Evolutionary conservation across 169 alveolate genomes (phyloP).

Genomic region (Blepharisma undulans): DNA sequence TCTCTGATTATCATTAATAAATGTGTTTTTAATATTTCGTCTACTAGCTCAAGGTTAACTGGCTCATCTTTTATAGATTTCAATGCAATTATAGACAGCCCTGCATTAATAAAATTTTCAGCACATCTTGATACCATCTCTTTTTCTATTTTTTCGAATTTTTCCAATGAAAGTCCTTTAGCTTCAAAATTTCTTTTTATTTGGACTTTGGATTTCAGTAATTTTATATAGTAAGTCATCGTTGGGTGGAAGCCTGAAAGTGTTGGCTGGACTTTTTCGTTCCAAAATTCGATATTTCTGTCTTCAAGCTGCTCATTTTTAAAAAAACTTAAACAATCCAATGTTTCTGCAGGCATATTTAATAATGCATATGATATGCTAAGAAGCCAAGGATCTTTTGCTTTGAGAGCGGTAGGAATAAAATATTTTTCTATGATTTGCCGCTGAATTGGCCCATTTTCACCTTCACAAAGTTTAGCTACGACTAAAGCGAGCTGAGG

Average conservation of each 20-base stretch:
- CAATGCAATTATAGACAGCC: constrained; percentile 19
- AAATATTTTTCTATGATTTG: constrained; percentile 12
- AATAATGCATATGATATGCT: constrained; percentile 3
- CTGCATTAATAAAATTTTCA: background rate
- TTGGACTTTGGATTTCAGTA: background rate
- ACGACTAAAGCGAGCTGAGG: constrained; percentile 27
- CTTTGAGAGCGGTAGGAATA: constrained; percentile 1
- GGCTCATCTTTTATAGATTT: background rate
- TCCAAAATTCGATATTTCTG: background rate
- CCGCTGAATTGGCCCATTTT: background rate
- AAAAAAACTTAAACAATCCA: background rate
- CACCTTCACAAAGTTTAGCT: constrained; percentile 31
- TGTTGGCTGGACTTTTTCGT: background rate
- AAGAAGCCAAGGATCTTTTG: constrained; percentile 31
- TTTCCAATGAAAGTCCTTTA: background rate
- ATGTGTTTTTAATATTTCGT: background rate
- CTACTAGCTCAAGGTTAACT: background rate
- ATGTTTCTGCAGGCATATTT: background rate
- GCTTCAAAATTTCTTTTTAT: constrained; percentile 2
- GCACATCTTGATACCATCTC: constrained; percentile 8
- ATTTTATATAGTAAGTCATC: background rate
- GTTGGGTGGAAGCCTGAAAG: constrained; percentile 25
- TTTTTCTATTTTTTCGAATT: background rate
- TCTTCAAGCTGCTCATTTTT: background rate
- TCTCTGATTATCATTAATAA: background rate